A percentile compares a stretch with the other conserved stretches of the same genome.
These are phyloP conservation scores for Elaeagnus macrophylla DNA, from an alignment of 306 rosid genomes.

Conservation along the genomic window DNA sequence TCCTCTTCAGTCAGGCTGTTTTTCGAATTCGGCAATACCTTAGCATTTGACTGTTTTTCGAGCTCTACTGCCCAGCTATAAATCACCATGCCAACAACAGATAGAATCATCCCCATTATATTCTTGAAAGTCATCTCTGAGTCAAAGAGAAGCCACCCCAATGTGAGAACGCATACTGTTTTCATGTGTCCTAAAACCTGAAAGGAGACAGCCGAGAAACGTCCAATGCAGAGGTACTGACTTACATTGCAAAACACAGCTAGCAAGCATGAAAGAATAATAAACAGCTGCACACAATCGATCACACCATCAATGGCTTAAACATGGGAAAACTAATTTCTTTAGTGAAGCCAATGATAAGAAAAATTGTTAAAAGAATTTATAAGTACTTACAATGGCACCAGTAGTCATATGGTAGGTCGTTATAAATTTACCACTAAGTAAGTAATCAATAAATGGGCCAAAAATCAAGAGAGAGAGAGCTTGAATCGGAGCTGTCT, in stretches of 20 bases:
- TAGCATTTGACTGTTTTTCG: conserved; percentile 45
- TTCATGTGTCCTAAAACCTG: conserved; percentile 98
- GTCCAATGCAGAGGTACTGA: conserved; percentile 92
- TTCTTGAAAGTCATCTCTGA: conserved; percentile 72
- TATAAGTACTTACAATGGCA: conserved; percentile 51
- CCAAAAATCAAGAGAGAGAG: conserved; percentile 68
- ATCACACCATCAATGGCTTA: conserved; percentile 5
- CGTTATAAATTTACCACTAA: conserved; percentile 56
- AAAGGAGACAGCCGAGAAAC: conserved; percentile 84
- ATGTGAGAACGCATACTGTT: conserved; percentile 73
- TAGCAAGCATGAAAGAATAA: conserved; percentile 66
- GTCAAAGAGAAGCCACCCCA: conserved; percentile 89
- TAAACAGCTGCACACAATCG: conserved; percentile 49
- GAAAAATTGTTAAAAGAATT: background rate
- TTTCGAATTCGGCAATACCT: conserved; percentile 35
- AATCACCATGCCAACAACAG: conserved; percentile 75
- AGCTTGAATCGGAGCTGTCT: conserved; percentile 95
- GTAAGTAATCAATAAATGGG: conserved; percentile 69
- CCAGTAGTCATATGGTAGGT: conserved; percentile 68
- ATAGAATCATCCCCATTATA: conserved; percentile 71
- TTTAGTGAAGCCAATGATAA: background rate
- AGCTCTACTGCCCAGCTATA: conserved; percentile 89
- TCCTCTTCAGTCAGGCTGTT: conserved; percentile 84
- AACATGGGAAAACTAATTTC: background rate
- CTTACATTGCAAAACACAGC: conserved; percentile 88